A percentile compares a stretch with the other conserved stretches of the same genome.
phyloP scores from a whole-genome alignment of 345 rosid genomes.

The Eucalyptus erythrocorys region DNA sequence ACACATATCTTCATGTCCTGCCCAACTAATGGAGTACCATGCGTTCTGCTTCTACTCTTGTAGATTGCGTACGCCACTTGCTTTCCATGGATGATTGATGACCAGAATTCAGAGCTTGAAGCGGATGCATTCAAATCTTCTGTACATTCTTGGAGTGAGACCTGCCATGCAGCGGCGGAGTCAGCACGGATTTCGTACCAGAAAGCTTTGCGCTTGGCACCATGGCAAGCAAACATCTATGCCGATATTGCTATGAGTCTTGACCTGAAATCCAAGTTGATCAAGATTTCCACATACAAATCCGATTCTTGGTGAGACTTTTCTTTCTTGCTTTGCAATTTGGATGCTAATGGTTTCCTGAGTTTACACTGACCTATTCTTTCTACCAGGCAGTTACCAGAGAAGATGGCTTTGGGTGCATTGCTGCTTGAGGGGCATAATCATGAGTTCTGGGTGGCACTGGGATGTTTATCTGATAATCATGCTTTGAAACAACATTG shows the following conservation, averaged over 20 bases:
- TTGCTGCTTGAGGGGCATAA: constrained; percentile 77
- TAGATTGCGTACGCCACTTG: constrained; percentile 70
- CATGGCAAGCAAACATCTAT: constrained; percentile 88
- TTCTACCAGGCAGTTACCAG: constrained; percentile 73
- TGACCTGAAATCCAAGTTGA: constrained; percentile 50
- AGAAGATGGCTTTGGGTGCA: constrained; percentile 90
- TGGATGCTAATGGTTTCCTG: neutral
- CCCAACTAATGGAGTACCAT: neutral
- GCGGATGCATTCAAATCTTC: constrained; percentile 32
- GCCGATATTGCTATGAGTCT: constrained; percentile 62
- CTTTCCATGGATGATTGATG: constrained; percentile 61
- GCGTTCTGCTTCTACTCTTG: constrained; percentile 7
- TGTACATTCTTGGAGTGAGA: constrained; percentile 59
- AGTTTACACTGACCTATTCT: constrained; percentile 1
- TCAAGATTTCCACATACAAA: constrained; percentile 9
- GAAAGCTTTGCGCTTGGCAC: constrained; percentile 67
- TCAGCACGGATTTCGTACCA: constrained; percentile 75
- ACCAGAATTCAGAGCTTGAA: constrained; percentile 13
- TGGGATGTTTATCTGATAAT: constrained; percentile 67
- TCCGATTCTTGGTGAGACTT: constrained; percentile 47
- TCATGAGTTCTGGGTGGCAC: constrained; percentile 72
- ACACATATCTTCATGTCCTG: neutral
- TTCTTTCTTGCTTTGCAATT: neutral
- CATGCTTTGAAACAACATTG: constrained; percentile 77
- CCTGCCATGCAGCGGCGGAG: constrained; percentile 37